Percentiles rank a stretch among this genome's conserved stretches.
These are phyloP conservation scores for Stentor roeselii DNA, from an alignment of 73 alveolate genomes.

Conservation along the genomic window DNA sequence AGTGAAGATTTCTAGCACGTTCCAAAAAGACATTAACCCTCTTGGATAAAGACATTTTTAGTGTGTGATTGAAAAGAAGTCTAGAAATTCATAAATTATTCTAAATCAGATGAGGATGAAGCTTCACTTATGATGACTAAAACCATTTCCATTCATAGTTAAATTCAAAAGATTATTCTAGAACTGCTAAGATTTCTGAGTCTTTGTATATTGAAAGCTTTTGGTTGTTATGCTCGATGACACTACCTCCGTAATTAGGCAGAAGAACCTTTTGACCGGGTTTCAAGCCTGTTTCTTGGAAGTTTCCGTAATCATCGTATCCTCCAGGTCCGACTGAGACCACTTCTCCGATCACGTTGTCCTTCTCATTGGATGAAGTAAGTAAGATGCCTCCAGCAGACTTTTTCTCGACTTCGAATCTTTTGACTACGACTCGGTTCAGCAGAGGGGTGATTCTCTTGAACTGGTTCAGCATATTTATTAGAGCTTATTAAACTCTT, in stretches of 20 bases:
- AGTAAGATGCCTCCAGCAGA: slow-evolving; percentile 58
- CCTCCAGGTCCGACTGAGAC: slow-evolving; percentile 66
- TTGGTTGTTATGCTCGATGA: not conserved
- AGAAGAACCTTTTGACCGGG: slow-evolving; percentile 60
- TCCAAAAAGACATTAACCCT: not conserved
- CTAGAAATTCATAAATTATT: no score
- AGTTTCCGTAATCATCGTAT: slow-evolving; percentile 45
- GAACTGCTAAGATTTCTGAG: slow-evolving; percentile 31
- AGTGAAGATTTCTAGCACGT: not conserved
- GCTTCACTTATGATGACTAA: no score
- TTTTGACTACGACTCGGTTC: slow-evolving; percentile 53
- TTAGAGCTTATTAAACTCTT: not conserved
- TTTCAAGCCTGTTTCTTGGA: slow-evolving; percentile 39
- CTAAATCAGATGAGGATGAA: no score
- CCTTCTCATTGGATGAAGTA: slow-evolving; percentile 40
- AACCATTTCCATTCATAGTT: no score
- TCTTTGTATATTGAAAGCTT: slow-evolving; percentile 23
- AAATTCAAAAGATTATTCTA: slow-evolving; percentile 14
- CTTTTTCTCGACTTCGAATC: slow-evolving; percentile 51
- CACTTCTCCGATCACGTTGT: slow-evolving; percentile 48
- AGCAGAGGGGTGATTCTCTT: slow-evolving; percentile 44
- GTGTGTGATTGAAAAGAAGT: no score
- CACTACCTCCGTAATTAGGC: slow-evolving; percentile 48
- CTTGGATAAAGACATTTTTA: not conserved
- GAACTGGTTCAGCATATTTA: slow-evolving; percentile 24